Evolutionary conservation across 306 rosid genomes (phyloP), one percentile per base, ranked within the genome.

Genomic region (Rosa lucieae): DNA sequence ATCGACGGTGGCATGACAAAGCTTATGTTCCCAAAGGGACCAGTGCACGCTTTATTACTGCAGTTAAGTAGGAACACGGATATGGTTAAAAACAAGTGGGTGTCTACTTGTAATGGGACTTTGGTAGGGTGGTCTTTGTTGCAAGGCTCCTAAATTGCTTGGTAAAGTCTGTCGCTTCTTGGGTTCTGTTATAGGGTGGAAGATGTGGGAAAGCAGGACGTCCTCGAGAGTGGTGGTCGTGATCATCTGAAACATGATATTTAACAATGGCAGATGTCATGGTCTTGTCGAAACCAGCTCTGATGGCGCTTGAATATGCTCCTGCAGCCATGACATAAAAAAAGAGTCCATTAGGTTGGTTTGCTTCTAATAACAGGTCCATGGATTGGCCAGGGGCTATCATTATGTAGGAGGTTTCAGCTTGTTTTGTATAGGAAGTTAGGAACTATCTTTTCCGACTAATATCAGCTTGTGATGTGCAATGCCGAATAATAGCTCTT

Each of bases 311-410:
- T 0, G 91, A 81, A 23, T 86, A 91, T 9, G 74, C 89, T 56
- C 71, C 80, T 5, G 85, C 88, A 3, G 96, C 93, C 93, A 91
- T 87, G 81, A 81, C 84, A 81, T 89, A 91, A n/a, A n/a, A n/a
- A n/a, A n/a, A n/a, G 29, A 37, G 79, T 15, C 43, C 66, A 14
- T 53, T 59, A 6, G 86, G 75, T 58, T 83, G 90, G 80, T 85
- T 77, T 83, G 96, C 78, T 78, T 68, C 20, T 0, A 91, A 70
- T 29, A 89, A 55, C 20, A 84, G 87, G 39, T 87, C 90, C 65
- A 87, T 79, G 37, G 96, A 84, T 75, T 91, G 96, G 8, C 93
- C 96, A 0, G 93, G 96, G 0, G 89, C 17, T 71, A 89, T 84
- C 61, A 87, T 76, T 15, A 91, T 62, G 86, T 87, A 76, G 20